Evolutionary conservation across 306 rosid species (phyloP).

Genomic region (Quercus robur): DNA sequence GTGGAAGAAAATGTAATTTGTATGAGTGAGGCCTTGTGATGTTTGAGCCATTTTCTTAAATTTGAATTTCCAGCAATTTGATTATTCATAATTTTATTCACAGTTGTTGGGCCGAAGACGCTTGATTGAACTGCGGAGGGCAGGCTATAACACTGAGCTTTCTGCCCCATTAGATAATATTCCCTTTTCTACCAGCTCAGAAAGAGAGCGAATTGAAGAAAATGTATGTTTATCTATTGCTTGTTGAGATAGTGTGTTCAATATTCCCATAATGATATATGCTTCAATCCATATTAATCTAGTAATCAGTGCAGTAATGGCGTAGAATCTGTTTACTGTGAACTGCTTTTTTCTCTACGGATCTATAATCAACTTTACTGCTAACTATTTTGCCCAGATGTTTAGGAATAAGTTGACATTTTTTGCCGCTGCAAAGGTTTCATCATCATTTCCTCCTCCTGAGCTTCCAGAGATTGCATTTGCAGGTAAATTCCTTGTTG

Average conservation of each 20-base stretch:
- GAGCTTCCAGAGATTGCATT: constrained; percentile 94
- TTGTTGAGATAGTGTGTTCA: background rate
- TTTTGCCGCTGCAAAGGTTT: constrained; percentile 90
- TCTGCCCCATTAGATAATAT: constrained; percentile 87
- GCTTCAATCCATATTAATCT: background rate
- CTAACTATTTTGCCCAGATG: constrained; percentile 41
- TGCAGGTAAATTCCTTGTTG: constrained; percentile 61
- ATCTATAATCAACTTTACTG: constrained; percentile 9
- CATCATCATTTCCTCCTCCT: constrained; percentile 92
- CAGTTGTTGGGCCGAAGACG: constrained; percentile 91
- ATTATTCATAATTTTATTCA: constrained; percentile 16
- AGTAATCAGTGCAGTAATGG: background rate
- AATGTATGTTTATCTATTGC: constrained; percentile 41
- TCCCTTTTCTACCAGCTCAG: constrained; percentile 60
- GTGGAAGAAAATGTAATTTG: constrained; percentile 94
- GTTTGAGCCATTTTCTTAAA: constrained; percentile 18
- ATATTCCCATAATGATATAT: background rate
- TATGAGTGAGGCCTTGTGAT: constrained; percentile 32
- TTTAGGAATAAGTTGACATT: constrained; percentile 77
- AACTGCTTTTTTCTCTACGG: background rate
- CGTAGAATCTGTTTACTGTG: background rate
- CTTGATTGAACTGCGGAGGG: constrained; percentile 69
- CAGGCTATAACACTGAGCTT: constrained; percentile 88
- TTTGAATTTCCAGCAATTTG: constrained; percentile 21
- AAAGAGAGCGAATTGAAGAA: constrained; percentile 82